A percentile compares a stretch with the other conserved stretches of the same genome.
These are phyloP conservation scores for Metroxylon sagu DNA, from an alignment of 176 grass and related monocot species.

Conservation along the genomic window DNA sequence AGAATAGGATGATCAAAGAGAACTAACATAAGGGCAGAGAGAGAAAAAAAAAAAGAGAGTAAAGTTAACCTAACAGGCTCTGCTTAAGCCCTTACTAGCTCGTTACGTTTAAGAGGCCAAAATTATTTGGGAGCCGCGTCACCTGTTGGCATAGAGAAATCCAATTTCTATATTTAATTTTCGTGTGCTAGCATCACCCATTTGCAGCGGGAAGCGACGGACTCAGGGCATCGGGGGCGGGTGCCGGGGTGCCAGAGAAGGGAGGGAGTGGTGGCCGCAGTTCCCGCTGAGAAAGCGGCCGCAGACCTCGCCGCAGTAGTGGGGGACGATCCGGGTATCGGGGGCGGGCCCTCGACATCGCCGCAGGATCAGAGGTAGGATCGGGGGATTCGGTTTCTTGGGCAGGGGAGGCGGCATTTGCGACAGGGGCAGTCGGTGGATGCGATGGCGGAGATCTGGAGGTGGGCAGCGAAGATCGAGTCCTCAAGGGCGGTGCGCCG, in stretches of 20 bases:
- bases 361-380: constrained; percentile 72
- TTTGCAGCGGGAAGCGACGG: constrained; percentile 42
- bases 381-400: constrained; percentile 43
- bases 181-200: background rate
- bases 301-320: constrained; percentile 69
- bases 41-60: no score
- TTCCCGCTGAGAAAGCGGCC: constrained; percentile 35
- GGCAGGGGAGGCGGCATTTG: constrained; percentile 73
- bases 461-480: constrained; percentile 39
- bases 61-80: no score
- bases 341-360: constrained; percentile 46
- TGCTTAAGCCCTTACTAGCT: no score
- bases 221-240: constrained; percentile 71
- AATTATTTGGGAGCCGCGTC: no score
- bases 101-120: no score
- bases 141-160: no score
- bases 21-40: no score
- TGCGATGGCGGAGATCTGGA: constrained; percentile 27
- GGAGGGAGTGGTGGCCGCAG: constrained; percentile 66
- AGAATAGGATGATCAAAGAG: no score
- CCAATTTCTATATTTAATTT: no score
- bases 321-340: constrained; percentile 87
- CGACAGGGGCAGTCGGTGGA: constrained; percentile 64
- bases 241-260: constrained; percentile 87
- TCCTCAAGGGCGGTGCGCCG: constrained; percentile 24